Percentiles rank a stretch among this genome's conserved stretches.
These are phyloP conservation scores for Fusarium sarcochroum DNA, from an alignment of 2,329 filamentous ascomycete genomes.

Conservation along the genomic window DNA sequence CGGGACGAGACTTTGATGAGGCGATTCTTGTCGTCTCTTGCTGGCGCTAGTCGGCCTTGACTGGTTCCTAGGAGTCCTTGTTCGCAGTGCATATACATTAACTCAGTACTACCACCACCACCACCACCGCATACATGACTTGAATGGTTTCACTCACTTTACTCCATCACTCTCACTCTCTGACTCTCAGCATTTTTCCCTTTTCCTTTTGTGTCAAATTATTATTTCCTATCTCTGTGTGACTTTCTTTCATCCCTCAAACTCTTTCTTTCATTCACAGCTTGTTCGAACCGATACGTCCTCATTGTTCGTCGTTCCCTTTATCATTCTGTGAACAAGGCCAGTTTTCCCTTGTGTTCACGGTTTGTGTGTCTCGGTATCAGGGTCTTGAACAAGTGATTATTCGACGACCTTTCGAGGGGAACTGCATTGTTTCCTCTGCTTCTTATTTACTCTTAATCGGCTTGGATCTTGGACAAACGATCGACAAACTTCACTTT, in stretches of 20 bases:
- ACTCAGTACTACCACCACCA: constrained; percentile 21
- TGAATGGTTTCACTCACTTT: constrained; percentile 24
- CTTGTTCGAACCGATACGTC: constrained; percentile 14
- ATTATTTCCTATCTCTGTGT: constrained; percentile 30
- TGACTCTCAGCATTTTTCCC: constrained; percentile 6
- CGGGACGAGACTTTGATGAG: constrained; percentile 35
- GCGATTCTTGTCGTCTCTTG: constrained; percentile 10
- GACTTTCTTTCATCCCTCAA: constrained; percentile 27
- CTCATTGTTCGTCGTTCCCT: constrained; percentile 25
- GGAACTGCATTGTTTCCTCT: not conserved
- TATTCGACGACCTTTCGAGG: constrained; percentile 22
- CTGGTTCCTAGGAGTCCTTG: constrained; percentile 6
- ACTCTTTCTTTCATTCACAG: constrained; percentile 22
- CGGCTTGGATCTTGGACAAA: constrained; percentile 16
- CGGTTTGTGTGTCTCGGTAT: constrained; percentile 24
- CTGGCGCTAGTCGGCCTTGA: constrained; percentile 34
- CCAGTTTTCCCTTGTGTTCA: constrained; percentile 17
- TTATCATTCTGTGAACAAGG: constrained; percentile 29
- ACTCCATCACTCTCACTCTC: constrained; percentile 25
- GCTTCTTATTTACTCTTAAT: constrained; percentile 32
- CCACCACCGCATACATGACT: not conserved
- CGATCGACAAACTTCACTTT: constrained; percentile 18
- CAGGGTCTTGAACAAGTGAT: constrained; percentile 34
- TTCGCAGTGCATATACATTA: constrained; percentile 30
- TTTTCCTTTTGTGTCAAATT: constrained; percentile 31